Evolutionary conservation across 2,329 filamentous ascomycete genomes (phyloP), one percentile per base, ranked within the genome.

Genomic region (Claviceps sp.): DNA sequence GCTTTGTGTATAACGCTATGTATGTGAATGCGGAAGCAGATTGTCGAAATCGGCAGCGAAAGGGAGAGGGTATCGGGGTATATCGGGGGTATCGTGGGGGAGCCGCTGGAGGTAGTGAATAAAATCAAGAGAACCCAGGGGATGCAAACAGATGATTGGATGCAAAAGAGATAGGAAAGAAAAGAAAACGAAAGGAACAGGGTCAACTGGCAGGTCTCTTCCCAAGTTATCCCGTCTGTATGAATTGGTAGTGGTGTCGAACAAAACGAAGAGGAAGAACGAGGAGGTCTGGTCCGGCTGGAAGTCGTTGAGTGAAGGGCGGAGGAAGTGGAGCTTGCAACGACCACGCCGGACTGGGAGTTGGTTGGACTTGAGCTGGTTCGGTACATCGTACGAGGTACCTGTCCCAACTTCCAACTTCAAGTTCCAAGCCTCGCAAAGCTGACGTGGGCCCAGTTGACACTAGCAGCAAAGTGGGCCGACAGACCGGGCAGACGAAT

Each of bases 41-140:
- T 50, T 38, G 52, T 54, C 53, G 51, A 55, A 47, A 30, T 48
- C 50, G 55, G 48, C 52, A 55, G 56, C 58, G 54, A 59, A 59
- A 54, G 50, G 54, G 56, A 57, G 26, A 26, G 22, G 42, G 42
- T 10, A 5, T 13, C 52, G 47, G 56, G 56, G 58, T 57, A 54
- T 57, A 55, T 56, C 51, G 39, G 30, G 37, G 40, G 41, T 54
- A 59, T 59, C 54, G 52, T 54, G 17, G 47, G 40, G 19, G 47
- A 47, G 43, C 47, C 16, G 24, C 38, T 38, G 47, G 22, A 26
- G 47, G 16, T n/a, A 42, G 11, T 24, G 7, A 42, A 54, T 41
- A 34, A 47, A 55, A 40, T 49, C 47, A 54, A 44, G 52, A n/a
- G 46, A 50, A 52, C 37, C 47, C 19, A 57, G 54, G 55, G 51